Evolutionary conservation across 305 asterid genomes (phyloP), one percentile per base, ranked within the genome.

Genomic region (Ajuga reptans): DNA sequence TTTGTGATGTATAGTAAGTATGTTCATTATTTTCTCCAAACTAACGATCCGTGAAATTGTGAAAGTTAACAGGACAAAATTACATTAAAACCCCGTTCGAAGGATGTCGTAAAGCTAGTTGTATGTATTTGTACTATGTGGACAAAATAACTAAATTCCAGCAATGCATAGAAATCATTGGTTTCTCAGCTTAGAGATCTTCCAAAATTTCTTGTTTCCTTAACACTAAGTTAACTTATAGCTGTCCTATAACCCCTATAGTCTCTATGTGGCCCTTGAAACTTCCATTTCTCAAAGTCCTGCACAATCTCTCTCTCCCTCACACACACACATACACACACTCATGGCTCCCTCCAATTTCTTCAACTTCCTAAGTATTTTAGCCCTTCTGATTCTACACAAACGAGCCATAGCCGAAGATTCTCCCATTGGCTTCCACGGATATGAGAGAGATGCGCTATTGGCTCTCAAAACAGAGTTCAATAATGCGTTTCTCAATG

Each of bases 391-490:
- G 36, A n/a, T 76, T 10, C 42, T 59, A 62, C 67, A 36, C 56
- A 63, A 62, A 4, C 6, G 12, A 9, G 39, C 68, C 63, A 2
- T 47, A 11, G 78, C 84, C 5, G 68, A 14, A 51, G 77, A 82
- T 41, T 70, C 36, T 21, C 31, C 78, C 3, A 37, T 0, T 3
- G 87, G 83, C 18, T 84, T 62, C 62, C 84, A 77, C 33, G 90
- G 88, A 6, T 41, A 75, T n/a, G 90, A 88, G 69, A 84, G 88
- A 61, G 77, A 81, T 0, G 84, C 87, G 5, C 92, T 86, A 37
- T 5, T 69, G 69, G 57, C 76, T 34, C 85, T 88, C 64, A 80
- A 75, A 41, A 43, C 71, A 16, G 77, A 74, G 12, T 78, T 86
- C 63, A 75, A 78, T 71, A 82, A 72, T 63, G 24, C 82, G 9